phyloP scores from a whole-genome alignment of 2,329 filamentous ascomycete genomes.

The Metarhizium guizhouense region DNA sequence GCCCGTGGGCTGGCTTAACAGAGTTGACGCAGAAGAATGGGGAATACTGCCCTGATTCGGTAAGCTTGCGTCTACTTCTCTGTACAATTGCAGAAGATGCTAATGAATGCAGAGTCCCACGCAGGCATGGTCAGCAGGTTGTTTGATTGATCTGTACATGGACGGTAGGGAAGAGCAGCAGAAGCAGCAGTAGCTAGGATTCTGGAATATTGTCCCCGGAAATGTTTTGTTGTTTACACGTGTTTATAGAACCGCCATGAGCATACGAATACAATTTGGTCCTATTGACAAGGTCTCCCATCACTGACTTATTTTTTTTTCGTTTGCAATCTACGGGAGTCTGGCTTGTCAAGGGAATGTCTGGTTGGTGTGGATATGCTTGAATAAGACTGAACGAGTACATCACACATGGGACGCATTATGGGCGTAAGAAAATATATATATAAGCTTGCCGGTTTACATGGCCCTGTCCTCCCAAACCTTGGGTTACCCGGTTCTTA shows the following conservation, averaged over 20 bases:
- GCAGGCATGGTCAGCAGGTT: conserved; percentile 92
- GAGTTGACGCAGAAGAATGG: conserved; percentile 91
- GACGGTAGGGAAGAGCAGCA: conserved; percentile 60
- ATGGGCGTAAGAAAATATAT: neutral
- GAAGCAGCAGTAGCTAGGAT: neutral
- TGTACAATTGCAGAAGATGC: neutral
- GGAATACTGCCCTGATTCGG: conserved; percentile 76
- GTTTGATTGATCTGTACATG: conserved; percentile 92
- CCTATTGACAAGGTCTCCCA: neutral
- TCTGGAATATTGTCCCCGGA: too few relatives aligned
- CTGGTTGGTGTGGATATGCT: neutral
- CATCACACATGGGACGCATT: neutral
- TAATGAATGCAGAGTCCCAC: conserved; percentile 61
- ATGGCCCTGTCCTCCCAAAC: neutral
- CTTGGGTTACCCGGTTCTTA: neutral
- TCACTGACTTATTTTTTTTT: neutral
- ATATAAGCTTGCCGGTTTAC: neutral
- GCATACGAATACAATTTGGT: neutral
- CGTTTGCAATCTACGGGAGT: neutral
- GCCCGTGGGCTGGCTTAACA: conserved; percentile 80
- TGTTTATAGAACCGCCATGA: neutral
- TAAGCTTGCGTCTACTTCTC: conserved; percentile 36
- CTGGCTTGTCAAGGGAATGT: neutral
- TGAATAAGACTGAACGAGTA: neutral
- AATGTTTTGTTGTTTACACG: too few relatives aligned